Evolutionary conservation across 2,329 filamentous ascomycete species (phyloP), one percentile per base, ranked within the genome.

Genomic region (Whalleya microplaca): DNA sequence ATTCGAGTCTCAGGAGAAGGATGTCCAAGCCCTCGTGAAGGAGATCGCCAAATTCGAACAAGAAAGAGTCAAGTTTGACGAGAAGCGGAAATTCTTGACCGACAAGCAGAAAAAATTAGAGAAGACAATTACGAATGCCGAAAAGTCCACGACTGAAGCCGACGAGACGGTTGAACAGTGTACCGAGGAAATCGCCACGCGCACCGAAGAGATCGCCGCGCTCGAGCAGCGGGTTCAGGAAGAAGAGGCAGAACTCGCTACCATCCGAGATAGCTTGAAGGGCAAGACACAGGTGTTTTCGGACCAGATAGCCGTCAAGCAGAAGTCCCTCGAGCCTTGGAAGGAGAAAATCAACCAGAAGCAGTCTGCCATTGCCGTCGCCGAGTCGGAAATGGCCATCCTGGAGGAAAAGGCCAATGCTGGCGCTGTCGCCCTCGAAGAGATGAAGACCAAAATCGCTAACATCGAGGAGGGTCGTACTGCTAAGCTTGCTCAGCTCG

Each of bases 341-440:
- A 93, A 89, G 65, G 92, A 92, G 64, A 98, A 95, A 76, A 94
- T 99, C 77, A 97, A 95, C 73, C 89, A 96, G 71, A 98, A 96
- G 73, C 90, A 95, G 69, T 97, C 93, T 0, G 87, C 90, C 2
- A 96, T 97, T 64, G 94, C 94, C 3, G 93, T 99, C 10, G 92
- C 95, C 1, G 91, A 96, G 72, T 96, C 92, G 73, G 94, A 99
- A 73, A 84, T 98, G 64, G 89, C 92, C 57, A 98, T 99, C 55
- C 82, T 99, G 7, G 84, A 86, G 41, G 95, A 99, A 71, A 92
- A 92, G 71, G 91, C 91, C 49, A 96, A 92, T 68, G 89, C 94
- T 29, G 92, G 93, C 3, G 88, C 90, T 7, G 88, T 92, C 20
- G 90, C 93, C 8, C 82, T 97, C 0, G 85, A 93, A 60, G 94